Conservation (phyloP, 495 filamentous ascomycete genomes). For the Hypoxylon crocopeplum region DNA sequence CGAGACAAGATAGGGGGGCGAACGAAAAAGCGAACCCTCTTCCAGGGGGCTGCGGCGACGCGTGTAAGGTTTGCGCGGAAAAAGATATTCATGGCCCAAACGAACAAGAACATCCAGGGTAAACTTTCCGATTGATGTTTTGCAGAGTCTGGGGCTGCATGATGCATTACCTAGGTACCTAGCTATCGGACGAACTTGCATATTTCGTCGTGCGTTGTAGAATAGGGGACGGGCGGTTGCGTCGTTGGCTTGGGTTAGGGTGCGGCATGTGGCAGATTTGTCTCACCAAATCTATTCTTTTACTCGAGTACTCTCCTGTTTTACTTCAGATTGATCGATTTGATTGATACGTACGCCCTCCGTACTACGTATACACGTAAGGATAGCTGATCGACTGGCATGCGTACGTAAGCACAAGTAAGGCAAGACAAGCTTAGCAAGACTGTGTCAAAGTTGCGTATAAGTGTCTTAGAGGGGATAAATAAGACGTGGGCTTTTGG, state of each 20-base stretch:
- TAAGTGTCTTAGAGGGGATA: conserved; percentile 7
- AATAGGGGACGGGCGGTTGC: conserved; percentile 9
- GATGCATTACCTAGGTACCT: not conserved
- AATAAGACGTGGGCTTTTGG: no score
- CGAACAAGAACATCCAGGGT: no score
- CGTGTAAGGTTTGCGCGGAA: conserved; percentile 31
- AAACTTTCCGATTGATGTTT: not conserved
- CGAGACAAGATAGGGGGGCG: not conserved
- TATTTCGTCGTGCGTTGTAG: conserved; percentile 17
- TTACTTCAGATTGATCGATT: conserved; percentile 19
- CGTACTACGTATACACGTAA: not conserved
- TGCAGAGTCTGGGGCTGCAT: conserved; percentile 11
- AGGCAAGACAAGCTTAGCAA: conserved; percentile 14
- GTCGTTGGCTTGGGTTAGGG: not conserved
- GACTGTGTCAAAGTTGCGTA: conserved; percentile 5
- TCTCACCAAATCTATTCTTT: not conserved
- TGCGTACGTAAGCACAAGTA: conserved; percentile 22
- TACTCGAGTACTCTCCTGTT: not conserved
- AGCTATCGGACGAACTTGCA: conserved; percentile 7
- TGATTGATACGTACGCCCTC: no score
- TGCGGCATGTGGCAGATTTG: not conserved
- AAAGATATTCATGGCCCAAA: conserved; percentile 18
- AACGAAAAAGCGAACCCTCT: not conserved
- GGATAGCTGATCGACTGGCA: not conserved
- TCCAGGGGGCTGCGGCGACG: conserved; percentile 7